Percentiles rank a stretch among this genome's conserved stretches.
Evolutionary conservation across 1,139 yeast species (phyloP).

Genomic region (Candida tetrigidarum): DNA sequence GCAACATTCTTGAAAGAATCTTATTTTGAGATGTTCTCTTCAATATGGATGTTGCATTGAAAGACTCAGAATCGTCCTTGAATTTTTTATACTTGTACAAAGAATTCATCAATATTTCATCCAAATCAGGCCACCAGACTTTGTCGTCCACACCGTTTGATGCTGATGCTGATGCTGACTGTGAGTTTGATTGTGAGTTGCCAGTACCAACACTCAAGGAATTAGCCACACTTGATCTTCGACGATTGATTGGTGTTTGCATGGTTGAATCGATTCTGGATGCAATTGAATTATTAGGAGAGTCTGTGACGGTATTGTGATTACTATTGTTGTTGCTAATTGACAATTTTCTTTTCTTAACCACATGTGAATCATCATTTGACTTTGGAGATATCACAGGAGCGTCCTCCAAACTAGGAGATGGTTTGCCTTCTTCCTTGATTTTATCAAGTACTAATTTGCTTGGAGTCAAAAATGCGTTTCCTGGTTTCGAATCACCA

Average conservation of each 20-base stretch:
- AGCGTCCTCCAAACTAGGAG: slow-evolving; percentile 11
- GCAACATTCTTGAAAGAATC: slow-evolving; percentile 45
- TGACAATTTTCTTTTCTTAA: slow-evolving; percentile 15
- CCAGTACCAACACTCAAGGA: too few relatives aligned
- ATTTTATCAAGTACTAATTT: slow-evolving; percentile 20
- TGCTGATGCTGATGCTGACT: slow-evolving; percentile 16
- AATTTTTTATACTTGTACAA: slow-evolving; percentile 41
- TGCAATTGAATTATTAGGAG: slow-evolving; percentile 46
- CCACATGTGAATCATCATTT: slow-evolving; percentile 1
- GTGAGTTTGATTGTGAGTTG: slow-evolving; percentile 1
- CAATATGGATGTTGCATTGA: slow-evolving; percentile 27
- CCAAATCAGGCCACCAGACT: slow-evolving; percentile 45
- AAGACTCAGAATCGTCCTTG: slow-evolving; percentile 28
- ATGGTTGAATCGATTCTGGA: slow-evolving; percentile 40
- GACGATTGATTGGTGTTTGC: slow-evolving; percentile 34
- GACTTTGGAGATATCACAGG: slow-evolving; percentile 11
- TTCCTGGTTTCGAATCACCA: slow-evolving; percentile 1
- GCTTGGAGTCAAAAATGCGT: slow-evolving; percentile 38
- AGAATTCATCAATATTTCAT: slow-evolving; percentile 39
- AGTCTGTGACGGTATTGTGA: slow-evolving; percentile 26
- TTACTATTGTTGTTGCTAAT: background rate
- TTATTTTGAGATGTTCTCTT: slow-evolving; percentile 46
- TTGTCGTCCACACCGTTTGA: slow-evolving; percentile 24
- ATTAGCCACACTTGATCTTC: slow-evolving; percentile 19
- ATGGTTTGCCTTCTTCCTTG: slow-evolving; percentile 13